These are phyloP conservation scores for Agrocybe pediades DNA, from an alignment of 768 basidiomycete genomes.

Conservation along the genomic window DNA sequence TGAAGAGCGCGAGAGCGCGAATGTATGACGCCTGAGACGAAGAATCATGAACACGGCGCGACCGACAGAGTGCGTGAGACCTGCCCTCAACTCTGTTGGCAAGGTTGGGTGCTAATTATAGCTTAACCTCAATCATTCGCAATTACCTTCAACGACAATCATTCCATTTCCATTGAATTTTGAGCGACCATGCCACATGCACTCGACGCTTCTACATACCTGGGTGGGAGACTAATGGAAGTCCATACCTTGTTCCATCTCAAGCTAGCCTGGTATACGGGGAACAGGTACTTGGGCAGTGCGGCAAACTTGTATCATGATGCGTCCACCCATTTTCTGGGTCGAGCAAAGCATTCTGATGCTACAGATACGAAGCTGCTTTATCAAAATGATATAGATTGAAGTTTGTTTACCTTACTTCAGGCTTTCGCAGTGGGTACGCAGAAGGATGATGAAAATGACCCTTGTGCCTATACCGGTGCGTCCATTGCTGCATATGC, in stretches of 20 bases:
- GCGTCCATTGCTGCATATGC: conserved; percentile 5
- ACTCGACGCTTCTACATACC: neutral
- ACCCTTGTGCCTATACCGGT: neutral
- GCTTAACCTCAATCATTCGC: neutral
- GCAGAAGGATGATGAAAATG: neutral
- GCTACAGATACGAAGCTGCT: too few relatives aligned
- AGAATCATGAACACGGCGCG: too few relatives aligned
- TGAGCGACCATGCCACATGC: too few relatives aligned
- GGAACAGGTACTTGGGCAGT: neutral
- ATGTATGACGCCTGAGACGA: neutral
- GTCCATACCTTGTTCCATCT: neutral
- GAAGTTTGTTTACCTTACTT: too few relatives aligned
- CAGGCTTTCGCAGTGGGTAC: too few relatives aligned
- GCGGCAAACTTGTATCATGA: too few relatives aligned
- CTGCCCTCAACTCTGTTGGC: neutral
- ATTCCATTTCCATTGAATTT: neutral
- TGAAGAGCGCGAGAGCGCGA: neutral
- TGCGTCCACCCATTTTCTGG: too few relatives aligned
- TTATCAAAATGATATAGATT: too few relatives aligned
- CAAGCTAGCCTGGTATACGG: too few relatives aligned
- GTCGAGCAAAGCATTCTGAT: too few relatives aligned
- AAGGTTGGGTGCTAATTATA: neutral
- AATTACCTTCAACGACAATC: neutral
- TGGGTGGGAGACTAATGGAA: neutral
- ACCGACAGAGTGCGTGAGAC: neutral